Conservation (phyloP, 139 green algal genomes). For the Chlamydomonas asymmetrica region DNA sequence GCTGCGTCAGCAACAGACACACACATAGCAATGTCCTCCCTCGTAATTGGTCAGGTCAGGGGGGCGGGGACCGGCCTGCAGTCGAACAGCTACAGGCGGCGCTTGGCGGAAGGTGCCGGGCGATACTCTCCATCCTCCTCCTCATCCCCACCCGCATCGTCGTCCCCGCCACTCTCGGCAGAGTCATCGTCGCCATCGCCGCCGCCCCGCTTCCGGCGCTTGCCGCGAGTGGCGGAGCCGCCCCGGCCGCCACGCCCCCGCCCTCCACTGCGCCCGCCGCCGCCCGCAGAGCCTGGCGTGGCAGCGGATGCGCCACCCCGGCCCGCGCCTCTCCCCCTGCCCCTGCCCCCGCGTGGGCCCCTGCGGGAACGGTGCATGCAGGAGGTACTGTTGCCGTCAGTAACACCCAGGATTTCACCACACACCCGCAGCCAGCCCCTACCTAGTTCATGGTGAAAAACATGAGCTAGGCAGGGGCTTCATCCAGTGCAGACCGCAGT, state of each 20-base stretch:
- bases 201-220: constrained; percentile 1
- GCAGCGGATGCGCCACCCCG: no score
- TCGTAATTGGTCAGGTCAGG: no score
- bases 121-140: neutral
- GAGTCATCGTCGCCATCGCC: neutral
- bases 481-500: neutral
- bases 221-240: no score
- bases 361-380: no score
- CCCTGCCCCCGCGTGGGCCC: neutral
- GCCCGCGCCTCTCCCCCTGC: no score
- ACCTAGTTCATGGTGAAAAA: neutral
- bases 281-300: neutral
- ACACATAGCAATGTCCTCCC: no score
- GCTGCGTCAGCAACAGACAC: no score
- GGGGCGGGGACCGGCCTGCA: no score
- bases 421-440: neutral
- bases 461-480: neutral
- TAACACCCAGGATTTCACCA: no score
- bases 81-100: no score
- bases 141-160: neutral
- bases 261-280: neutral
- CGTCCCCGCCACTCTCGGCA: neutral
- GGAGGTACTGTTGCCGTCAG: no score
- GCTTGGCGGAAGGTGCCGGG: no score
- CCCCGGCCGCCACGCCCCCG: neutral